Conservation (phyloP, 495 filamentous ascomycete genomes). For the Talaromyces wortmannii region DNA sequence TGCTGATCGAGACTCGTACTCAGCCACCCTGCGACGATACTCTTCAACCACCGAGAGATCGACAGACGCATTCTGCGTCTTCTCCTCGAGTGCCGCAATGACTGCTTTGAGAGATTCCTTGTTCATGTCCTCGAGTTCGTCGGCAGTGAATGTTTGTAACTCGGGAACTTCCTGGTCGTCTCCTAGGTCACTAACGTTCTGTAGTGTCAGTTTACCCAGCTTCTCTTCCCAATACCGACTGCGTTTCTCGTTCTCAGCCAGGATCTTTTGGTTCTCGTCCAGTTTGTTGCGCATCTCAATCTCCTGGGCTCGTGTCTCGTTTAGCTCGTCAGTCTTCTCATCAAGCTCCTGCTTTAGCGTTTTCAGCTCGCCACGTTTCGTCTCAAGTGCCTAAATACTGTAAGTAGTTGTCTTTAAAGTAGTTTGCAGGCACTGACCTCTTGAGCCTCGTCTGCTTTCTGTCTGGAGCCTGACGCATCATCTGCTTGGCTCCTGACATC, state of each 20-base stretch:
- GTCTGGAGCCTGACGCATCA: constrained; percentile 63
- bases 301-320: constrained; percentile 81
- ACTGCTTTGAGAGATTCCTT: constrained; percentile 79
- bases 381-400: constrained; percentile 48
- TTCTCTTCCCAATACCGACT: constrained; percentile 84
- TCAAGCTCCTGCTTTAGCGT: constrained; percentile 80
- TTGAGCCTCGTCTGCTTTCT: constrained; percentile 79
- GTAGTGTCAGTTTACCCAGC: constrained; percentile 65
- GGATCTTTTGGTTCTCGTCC: constrained; percentile 87
- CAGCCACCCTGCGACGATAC: constrained; percentile 84
- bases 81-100: constrained; percentile 87
- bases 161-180: constrained; percentile 49
- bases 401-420: constrained; percentile 7
- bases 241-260: constrained; percentile 80
- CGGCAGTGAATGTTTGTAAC: constrained; percentile 75
- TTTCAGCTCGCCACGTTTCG: constrained; percentile 74
- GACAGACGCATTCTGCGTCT: constrained; percentile 80
- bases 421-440: constrained; percentile 33
- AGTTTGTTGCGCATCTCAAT: constrained; percentile 99
- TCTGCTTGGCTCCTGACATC: constrained; percentile 70
- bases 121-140: constrained; percentile 89
- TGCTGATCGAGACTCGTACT: constrained; percentile 71
- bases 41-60: constrained; percentile 89
- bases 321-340: constrained; percentile 77
- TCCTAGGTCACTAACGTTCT: constrained; percentile 67